Evolutionary conservation across 1,284 basidiomycete genomes (phyloP), one percentile per base, ranked within the genome.

Genomic region (Fomitiporia mediterranea): DNA sequence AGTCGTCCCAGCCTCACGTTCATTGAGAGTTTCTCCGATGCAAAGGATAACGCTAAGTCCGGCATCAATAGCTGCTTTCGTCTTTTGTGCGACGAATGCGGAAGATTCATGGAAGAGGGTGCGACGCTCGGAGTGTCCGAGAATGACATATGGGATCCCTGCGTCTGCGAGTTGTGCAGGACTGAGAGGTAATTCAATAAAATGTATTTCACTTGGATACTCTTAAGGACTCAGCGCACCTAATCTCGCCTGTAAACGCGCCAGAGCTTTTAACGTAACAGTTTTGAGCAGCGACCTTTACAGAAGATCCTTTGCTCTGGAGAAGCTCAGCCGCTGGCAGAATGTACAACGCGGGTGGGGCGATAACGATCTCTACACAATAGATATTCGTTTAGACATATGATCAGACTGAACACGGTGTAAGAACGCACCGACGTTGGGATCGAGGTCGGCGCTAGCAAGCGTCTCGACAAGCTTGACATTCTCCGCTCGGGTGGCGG

Each of bases 101-200:
- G 93, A 93, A 21, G 84, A 81, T 72, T 99, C 97, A 69, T 85
- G 79, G 79, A 99, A 99, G 63, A 97, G 72, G 3, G 90, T 89
- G 58, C 96, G 88, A 63, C 97, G 90, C 73, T 99, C 97, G 47
- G 94, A 98, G 80, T 99, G 96, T 34, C 89, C 96, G 58, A 98
- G 82, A 70, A 99, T 91, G 64, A 98, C 94, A 73, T 91, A 98
- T 58, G 91, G 90, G 63, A 98, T 84, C 2, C 78, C 78, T 17
- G 91, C 89, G 68, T 98, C 94, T 58, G 79, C 81, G 66, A 98
- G 83, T 75, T 97, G 93, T 4, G 77, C 67, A 4, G 93, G 84
- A 65, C 91, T 89, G 59, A 27, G 49, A 9, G 34, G 55, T 6
- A 47, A 27, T 9, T 34, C 7, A 35, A 43, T 38, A 44, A n/a